A percentile compares a stretch with the other conserved stretches of the same genome.
phyloP scores from a whole-genome alignment of 2,329 filamentous ascomycete species.

The Akanthomyces lecanii region DNA sequence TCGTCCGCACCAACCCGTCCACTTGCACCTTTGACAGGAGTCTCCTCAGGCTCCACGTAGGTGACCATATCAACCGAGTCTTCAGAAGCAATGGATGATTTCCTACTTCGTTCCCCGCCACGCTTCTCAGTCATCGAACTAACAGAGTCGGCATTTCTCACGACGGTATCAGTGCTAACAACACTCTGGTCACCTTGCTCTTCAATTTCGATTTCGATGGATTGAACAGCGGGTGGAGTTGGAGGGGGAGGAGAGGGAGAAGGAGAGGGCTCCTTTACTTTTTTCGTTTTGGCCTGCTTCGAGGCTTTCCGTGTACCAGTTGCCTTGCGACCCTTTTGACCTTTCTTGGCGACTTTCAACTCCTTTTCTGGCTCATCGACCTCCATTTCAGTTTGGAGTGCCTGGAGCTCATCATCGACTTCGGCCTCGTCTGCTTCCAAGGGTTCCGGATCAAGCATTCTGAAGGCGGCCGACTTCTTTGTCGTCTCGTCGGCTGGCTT shows the following conservation, averaged over 20 bases:
- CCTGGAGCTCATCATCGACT: constrained; percentile 48
- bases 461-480: constrained; percentile 37
- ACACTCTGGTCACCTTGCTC: constrained; percentile 35
- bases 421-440: constrained; percentile 42
- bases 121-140: neutral
- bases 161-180: constrained; percentile 39
- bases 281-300: constrained; percentile 42
- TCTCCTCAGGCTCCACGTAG: constrained; percentile 12
- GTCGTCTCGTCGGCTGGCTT: constrained; percentile 20
- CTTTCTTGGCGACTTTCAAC: constrained; percentile 50
- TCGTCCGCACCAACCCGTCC: neutral
- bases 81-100: constrained; percentile 5
- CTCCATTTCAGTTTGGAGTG: constrained; percentile 48
- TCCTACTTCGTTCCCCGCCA: neutral
- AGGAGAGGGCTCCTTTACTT: constrained; percentile 34
- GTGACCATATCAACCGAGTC: constrained; percentile 14
- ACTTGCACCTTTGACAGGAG: constrained; percentile 27
- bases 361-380: constrained; percentile 32
- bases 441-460: constrained; percentile 50
- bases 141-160: constrained; percentile 27
- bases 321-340: constrained; percentile 52
- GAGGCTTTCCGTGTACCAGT: constrained; percentile 46
- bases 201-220: constrained; percentile 14
- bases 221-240: constrained; percentile 19
- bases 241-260: constrained; percentile 22